These are phyloP conservation scores for Gonapodya prolifera DNA, from an alignment of 192 early-diverging fungal species.

Conservation along the genomic window DNA sequence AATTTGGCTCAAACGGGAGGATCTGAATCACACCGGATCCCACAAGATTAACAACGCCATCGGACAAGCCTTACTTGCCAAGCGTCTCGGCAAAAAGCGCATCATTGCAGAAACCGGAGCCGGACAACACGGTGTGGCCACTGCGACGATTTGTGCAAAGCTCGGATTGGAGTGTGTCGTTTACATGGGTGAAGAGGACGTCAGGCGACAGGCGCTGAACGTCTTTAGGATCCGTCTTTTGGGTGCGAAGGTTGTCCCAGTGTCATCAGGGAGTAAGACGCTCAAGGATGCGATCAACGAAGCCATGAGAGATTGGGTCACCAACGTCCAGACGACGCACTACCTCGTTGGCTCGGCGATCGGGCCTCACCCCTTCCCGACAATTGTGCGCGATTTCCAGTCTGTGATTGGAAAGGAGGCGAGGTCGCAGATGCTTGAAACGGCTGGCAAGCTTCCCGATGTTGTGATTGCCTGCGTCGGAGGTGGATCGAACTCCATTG, in stretches of 20 bases:
- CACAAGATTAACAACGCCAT: conserved; percentile 99
- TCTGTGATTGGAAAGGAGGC: conserved; percentile 91
- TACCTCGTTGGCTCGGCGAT: conserved; percentile 96
- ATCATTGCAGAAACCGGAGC: conserved; percentile 99
- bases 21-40: conserved; percentile 96
- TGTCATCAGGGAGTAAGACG: conserved; percentile 48
- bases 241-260: conserved; percentile 84
- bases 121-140: conserved; percentile 96
- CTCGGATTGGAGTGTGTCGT: conserved; percentile 92
- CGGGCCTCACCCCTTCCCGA: conserved; percentile 95
- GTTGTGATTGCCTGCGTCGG: conserved; percentile 93
- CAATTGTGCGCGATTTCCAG: conserved; percentile 95
- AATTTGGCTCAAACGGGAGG: conserved; percentile 98
- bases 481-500: conserved; percentile 94
- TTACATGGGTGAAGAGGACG: conserved; percentile 98
- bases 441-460: conserved; percentile 77
- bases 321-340: conserved; percentile 86
- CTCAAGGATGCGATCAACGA: conserved; percentile 99
- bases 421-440: conserved; percentile 66
- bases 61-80: conserved; percentile 85
- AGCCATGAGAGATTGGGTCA: conserved; percentile 97
- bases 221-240: conserved; percentile 92
- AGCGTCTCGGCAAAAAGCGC: conserved; percentile 86
- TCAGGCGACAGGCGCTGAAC: conserved; percentile 82
- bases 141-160: conserved; percentile 96